Conservation (phyloP, 306 rosid genomes). For the Parietaria judaica region DNA sequence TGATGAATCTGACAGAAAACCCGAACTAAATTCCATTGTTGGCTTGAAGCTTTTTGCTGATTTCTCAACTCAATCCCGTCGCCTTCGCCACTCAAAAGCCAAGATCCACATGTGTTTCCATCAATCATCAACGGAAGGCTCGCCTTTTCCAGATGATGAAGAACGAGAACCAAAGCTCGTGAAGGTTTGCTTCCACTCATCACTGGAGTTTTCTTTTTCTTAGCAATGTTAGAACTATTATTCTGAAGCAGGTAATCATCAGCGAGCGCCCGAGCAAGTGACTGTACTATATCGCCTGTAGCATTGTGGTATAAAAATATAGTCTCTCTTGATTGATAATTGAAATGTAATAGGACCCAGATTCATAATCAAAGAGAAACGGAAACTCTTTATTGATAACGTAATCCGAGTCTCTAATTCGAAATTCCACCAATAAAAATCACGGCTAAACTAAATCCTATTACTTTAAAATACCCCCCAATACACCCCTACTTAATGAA, state of each 20-base stretch:
- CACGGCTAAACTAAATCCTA: no score
- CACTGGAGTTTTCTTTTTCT: conserved; percentile 31
- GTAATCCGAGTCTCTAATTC: no score
- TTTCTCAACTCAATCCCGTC: conserved; percentile 77
- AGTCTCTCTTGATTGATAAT: no score
- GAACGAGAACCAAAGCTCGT: conserved; percentile 61
- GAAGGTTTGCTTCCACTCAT: conserved; percentile 40
- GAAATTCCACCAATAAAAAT: no score
- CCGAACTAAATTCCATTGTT: conserved; percentile 79
- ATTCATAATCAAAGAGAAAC: no score
- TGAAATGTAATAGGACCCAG: no score
- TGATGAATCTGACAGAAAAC: conserved; percentile 78
- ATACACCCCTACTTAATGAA: no score
- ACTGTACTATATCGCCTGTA: conserved; percentile 24
- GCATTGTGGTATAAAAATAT: no score
- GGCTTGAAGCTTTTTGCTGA: conserved; percentile 87
- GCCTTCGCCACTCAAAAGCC: conserved; percentile 72
- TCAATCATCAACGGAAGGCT: conserved; percentile 58
- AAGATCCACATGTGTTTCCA: conserved; percentile 74
- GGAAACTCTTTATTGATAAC: no score
- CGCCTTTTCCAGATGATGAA: conserved; percentile 75
- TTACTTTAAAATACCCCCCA: no score
- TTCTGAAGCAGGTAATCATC: conserved; percentile 63
- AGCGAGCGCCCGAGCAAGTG: conserved; percentile 86
- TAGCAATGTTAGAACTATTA: conserved; percentile 32